These are phyloP conservation scores for Cytospora leucostoma DNA, from an alignment of 2,329 filamentous ascomycete species.

Conservation along the genomic window DNA sequence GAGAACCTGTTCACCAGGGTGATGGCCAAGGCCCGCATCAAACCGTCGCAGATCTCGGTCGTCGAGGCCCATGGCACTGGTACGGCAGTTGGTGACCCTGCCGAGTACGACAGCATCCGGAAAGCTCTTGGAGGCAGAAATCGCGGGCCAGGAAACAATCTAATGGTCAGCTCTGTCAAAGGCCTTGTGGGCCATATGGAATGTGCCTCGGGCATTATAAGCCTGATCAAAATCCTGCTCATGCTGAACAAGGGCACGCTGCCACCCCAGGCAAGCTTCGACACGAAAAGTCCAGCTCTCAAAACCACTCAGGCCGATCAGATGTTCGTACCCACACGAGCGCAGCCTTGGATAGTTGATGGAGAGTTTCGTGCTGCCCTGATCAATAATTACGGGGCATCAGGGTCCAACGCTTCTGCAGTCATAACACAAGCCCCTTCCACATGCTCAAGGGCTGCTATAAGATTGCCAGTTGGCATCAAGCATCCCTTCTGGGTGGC, in stretches of 20 bases:
- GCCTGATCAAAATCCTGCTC: slow-evolving; percentile 38
- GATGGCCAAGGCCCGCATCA: slow-evolving; percentile 32
- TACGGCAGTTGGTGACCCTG: slow-evolving; percentile 43
- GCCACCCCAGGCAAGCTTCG: slow-evolving; percentile 39
- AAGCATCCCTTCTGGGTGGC: no score
- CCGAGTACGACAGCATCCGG: slow-evolving; percentile 37
- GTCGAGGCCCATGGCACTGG: slow-evolving; percentile 48
- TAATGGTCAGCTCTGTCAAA: slow-evolving; percentile 13
- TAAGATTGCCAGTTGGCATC: no score
- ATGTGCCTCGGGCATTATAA: slow-evolving; percentile 8
- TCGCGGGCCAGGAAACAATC: not conserved
- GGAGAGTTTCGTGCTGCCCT: slow-evolving; percentile 29
- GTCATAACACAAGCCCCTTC: slow-evolving; percentile 29
- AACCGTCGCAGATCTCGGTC: slow-evolving; percentile 32
- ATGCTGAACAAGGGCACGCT: slow-evolving; percentile 34
- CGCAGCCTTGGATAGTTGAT: slow-evolving; percentile 30
- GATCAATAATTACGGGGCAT: slow-evolving; percentile 43
- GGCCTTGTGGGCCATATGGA: slow-evolving; percentile 15
- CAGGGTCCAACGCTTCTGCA: slow-evolving; percentile 35
- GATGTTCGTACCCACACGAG: slow-evolving; percentile 29
- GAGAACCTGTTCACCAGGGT: slow-evolving; percentile 36
- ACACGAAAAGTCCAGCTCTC: slow-evolving; percentile 24
- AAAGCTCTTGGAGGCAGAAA: slow-evolving; percentile 33
- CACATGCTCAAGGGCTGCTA: no score
- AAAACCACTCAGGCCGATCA: slow-evolving; percentile 29